Conservation (phyloP, 257 asterid genomes). For the Solanum lycopersicoides region DNA sequence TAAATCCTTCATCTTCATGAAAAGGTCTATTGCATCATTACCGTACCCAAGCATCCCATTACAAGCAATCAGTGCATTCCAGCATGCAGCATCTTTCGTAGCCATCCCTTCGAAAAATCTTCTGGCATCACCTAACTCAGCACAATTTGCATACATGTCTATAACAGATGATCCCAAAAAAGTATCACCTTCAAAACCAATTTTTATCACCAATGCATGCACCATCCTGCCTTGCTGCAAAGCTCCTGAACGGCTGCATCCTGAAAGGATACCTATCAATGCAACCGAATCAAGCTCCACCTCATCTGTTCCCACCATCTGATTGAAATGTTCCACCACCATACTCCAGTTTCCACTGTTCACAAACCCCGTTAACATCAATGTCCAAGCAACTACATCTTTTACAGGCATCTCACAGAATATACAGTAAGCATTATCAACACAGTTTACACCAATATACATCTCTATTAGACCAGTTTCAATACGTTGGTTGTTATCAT, state of each 20-base stretch:
- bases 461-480: slow-evolving; percentile 37
- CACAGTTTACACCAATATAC: slow-evolving; percentile 21
- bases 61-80: slow-evolving; percentile 57
- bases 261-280: slow-evolving; percentile 35
- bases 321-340: slow-evolving; percentile 29
- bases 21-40: slow-evolving; percentile 23
- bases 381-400: slow-evolving; percentile 51
- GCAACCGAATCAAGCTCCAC: slow-evolving; percentile 31
- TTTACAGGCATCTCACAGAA: slow-evolving; percentile 30
- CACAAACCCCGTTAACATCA: slow-evolving; percentile 47
- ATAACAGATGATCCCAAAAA: slow-evolving; percentile 43
- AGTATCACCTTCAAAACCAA: slow-evolving; percentile 29
- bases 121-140: slow-evolving; percentile 18
- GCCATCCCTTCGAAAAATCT: slow-evolving; percentile 24
- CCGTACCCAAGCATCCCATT: slow-evolving; percentile 41
- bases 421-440: slow-evolving; percentile 30
- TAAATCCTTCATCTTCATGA: slow-evolving; percentile 19
- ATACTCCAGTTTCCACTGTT: slow-evolving; percentile 34
- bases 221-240: slow-evolving; percentile 47
- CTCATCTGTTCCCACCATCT: slow-evolving; percentile 25
- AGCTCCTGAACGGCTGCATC: slow-evolving; percentile 46
- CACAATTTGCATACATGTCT: slow-evolving; percentile 53
- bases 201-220: slow-evolving; percentile 33
- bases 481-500: slow-evolving; percentile 18
- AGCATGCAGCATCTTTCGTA: slow-evolving; percentile 40